phyloP scores from a whole-genome alignment of 1,139 yeast genomes.

The Groenewaldozyma sp. region DNA sequence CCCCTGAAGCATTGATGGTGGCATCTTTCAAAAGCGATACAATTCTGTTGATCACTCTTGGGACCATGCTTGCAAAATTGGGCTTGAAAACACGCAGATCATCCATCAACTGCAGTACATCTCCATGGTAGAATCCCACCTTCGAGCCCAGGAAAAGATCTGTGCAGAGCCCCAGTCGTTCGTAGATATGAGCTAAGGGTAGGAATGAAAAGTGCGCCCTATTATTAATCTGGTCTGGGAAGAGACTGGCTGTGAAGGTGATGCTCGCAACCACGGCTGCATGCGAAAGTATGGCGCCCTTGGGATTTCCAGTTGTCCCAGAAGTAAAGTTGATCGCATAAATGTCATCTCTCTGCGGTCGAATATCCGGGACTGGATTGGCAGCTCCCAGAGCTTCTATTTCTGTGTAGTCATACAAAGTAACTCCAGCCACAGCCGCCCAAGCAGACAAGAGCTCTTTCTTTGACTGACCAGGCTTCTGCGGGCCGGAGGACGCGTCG shows the following conservation, averaged over 20 bases:
- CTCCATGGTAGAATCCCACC: conserved; percentile 40
- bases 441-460: conserved; percentile 24
- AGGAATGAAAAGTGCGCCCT: conserved; percentile 35
- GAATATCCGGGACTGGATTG: conserved; percentile 37
- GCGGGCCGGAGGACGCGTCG: conserved; percentile 40
- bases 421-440: conserved; percentile 31
- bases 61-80: conserved; percentile 46
- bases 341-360: conserved; percentile 45
- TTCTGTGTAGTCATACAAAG: conserved; percentile 41
- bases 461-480: conserved; percentile 20
- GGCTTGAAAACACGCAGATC: conserved; percentile 52
- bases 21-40: conserved; percentile 43
- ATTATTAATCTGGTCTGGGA: conserved; percentile 2
- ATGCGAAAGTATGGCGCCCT: conserved; percentile 62
- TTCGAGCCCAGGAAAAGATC: conserved; percentile 26
- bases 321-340: conserved; percentile 71
- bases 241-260: conserved; percentile 26
- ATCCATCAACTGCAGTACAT: conserved; percentile 40
- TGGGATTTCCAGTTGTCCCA: conserved; percentile 69
- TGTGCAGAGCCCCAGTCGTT: conserved; percentile 29
- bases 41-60: conserved; percentile 54
- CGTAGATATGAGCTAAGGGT: conserved; percentile 67
- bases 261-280: conserved; percentile 44
- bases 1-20: conserved; percentile 29
- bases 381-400: conserved; percentile 47